These are phyloP conservation scores for Lathyrus oleraceus DNA, from an alignment of 306 rosid species.

Conservation along the genomic window DNA sequence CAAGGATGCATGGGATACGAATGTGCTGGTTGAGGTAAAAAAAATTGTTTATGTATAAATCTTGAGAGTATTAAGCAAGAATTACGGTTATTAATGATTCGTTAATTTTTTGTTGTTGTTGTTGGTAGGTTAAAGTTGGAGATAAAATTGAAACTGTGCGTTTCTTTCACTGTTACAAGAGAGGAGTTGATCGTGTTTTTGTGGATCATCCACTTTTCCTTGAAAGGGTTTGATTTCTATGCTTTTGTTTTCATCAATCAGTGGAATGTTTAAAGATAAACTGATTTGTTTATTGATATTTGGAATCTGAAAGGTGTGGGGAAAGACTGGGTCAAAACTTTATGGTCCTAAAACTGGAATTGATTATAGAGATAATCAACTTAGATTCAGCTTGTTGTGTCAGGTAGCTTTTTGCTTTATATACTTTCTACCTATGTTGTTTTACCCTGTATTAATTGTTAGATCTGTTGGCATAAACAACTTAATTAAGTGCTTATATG, in stretches of 20 bases:
- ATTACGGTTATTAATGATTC: neutral
- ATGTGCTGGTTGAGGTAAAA: slow-evolving; percentile 55
- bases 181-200: slow-evolving; percentile 83
- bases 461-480: too few relatives aligned
- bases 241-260: slow-evolving; percentile 13
- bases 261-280: neutral
- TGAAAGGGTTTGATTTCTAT: slow-evolving; percentile 51
- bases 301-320: slow-evolving; percentile 65
- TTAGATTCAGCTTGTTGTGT: slow-evolving; percentile 70
- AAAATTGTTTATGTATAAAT: slow-evolving; percentile 13
- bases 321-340: slow-evolving; percentile 65
- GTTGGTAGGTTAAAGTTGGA: slow-evolving; percentile 54
- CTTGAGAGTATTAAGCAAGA: neutral
- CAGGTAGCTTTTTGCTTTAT: slow-evolving; percentile 44
- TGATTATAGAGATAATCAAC: slow-evolving; percentile 71
- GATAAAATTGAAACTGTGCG: slow-evolving; percentile 56
- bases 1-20: slow-evolving; percentile 86
- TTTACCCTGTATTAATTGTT: neutral
- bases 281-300: slow-evolving; percentile 15
- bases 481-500: neutral
- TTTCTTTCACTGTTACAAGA: slow-evolving; percentile 70
- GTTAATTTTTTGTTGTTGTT: neutral
- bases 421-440: neutral
- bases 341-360: slow-evolving; percentile 70
- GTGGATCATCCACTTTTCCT: slow-evolving; percentile 76